Base-by-base conservation (phyloP, 139 green algal genomes). In the Coccomyxa sp. region DNA sequence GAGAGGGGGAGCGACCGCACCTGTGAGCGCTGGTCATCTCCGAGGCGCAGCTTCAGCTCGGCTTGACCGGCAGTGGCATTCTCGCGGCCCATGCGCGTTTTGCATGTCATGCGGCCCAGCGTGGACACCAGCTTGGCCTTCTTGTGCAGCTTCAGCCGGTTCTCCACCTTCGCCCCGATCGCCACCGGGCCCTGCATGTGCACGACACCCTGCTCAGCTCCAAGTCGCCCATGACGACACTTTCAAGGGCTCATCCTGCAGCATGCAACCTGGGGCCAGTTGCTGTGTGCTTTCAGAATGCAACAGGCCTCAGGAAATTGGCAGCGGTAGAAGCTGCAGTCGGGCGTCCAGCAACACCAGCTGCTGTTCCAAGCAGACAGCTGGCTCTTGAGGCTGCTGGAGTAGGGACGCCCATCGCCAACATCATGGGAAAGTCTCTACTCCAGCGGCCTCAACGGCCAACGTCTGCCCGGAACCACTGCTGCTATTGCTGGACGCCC, bases 161-260 rank as follows among this genome's bases (percentile, higher is more conserved):
- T 84, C 81, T 91, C 90, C 28, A 91, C 17, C 85, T 94, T 94
- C 60, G 83, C 16, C 45, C 91, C 91, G 38, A 89, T 85, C 9
- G 87, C 90, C 58, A 85, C 38, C 30, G 87, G 86, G 23, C 76
- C 86, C 82, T 86, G 81, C 28, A 79, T 17, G 30, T 28, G 14
- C 38, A 71, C 38, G 71, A 51, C 30, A 38, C 75, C 79, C 27
- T 78, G 27, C 21, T 57, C n/a, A 78, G 10, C 27, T 78, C 13
- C 31, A n/a, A 60, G 30, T 18, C 30, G 23, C 31, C 15, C 30
- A 80, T 60, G 1, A 78, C 27, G 71, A 21, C n/a, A 31, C 1
- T 31, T 30, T 32, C 25, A 32, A 51, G 38, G 7, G 38, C 38
- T 51, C 3, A 11, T 51, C 38, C 38, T 51, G 38, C 38, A 51